Conservation (phyloP, 2,329 filamentous ascomycete genomes). For the Talaromyces verruculosus region DNA sequence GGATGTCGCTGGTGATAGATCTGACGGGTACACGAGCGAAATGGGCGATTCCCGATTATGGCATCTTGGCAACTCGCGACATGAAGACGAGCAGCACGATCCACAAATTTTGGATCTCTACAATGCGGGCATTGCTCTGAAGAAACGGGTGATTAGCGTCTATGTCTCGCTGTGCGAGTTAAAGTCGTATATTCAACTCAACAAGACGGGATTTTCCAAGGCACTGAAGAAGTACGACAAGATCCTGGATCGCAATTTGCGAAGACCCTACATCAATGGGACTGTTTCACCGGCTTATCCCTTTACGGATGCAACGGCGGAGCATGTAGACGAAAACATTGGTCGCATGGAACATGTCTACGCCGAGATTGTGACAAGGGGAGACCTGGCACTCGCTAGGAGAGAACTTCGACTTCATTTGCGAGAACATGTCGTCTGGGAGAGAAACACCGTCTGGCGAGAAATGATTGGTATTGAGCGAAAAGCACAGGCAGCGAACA, state of each 20-base stretch:
- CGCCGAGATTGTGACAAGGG: slow-evolving; percentile 75
- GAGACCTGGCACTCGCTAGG: slow-evolving; percentile 72
- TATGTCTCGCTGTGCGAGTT: slow-evolving; percentile 94
- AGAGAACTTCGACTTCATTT: slow-evolving; percentile 87
- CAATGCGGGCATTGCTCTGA: slow-evolving; percentile 76
- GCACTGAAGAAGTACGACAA: slow-evolving; percentile 99
- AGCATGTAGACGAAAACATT: slow-evolving; percentile 70
- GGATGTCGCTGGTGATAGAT: slow-evolving; percentile 29
- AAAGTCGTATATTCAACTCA: slow-evolving; percentile 93
- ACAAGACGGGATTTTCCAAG: slow-evolving; percentile 94
- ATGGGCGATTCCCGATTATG: slow-evolving; percentile 39
- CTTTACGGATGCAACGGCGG: slow-evolving; percentile 72
- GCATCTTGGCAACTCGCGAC: slow-evolving; percentile 34
- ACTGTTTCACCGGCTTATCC: slow-evolving; percentile 77
- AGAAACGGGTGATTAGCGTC: slow-evolving; percentile 82
- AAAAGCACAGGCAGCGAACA: slow-evolving; percentile 87
- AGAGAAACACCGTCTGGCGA: slow-evolving; percentile 96
- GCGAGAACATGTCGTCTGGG: slow-evolving; percentile 96
- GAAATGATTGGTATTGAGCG: slow-evolving; percentile 98
- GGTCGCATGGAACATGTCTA: slow-evolving; percentile 75
- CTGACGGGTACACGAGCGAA: slow-evolving; percentile 34
- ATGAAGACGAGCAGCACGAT: slow-evolving; percentile 76
- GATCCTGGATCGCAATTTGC: slow-evolving; percentile 79
- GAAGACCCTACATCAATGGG: slow-evolving; percentile 70
- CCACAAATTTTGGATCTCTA: slow-evolving; percentile 67